Evolutionary conservation across 2,329 filamentous ascomycete genomes (phyloP), one percentile per base, ranked within the genome.

Genomic region (Claviceps pazoutovae): DNA sequence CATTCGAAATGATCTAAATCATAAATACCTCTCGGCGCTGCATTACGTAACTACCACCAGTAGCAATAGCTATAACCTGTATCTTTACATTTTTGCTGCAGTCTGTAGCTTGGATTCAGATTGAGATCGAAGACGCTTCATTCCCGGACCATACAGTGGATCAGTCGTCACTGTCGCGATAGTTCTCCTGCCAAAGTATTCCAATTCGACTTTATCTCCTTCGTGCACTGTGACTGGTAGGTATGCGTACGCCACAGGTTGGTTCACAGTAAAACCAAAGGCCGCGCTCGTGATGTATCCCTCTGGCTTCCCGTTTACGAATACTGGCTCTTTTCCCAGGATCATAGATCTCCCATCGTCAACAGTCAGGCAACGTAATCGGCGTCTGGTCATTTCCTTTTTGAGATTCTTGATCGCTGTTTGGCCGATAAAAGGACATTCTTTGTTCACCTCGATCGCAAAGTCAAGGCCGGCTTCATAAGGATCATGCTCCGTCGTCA

Each of bases 251-350:
- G 77, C 79, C 13, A 82, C 68, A 0, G 80, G 79, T 61, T 75
- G 80, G 26, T 76, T 64, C 9, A 83, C 60, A 0, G 74, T 78
- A 57, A 78, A 82, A 0, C 75, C 80, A 58, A 82, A 83, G 0
- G 75, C 78, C 1, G 79, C 74, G 49, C 71, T 82, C 2, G 78
- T 82, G 26, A 83, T 68, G 55, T 83, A 83, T 0, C 80, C 79
- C 1, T 67, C 67, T 0, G 71, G 56, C 51, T 71, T 63, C 8
- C 71, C 72, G 2, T 71, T 60, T 14, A 69, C 56, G 51, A 74
- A 81, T 0, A 83, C 76, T 0, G 80, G 80, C 59, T 83, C 80
- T 58, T 82, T 82, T 5, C 79, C 79, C 1, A 83, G 62, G 0
- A 82, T 70, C 56, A 82, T 67, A 0, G 78, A 82, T 4, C 60